phyloP scores from a whole-genome alignment of 2,329 filamentous ascomycete species.

The Metarhizium guizhouense region DNA sequence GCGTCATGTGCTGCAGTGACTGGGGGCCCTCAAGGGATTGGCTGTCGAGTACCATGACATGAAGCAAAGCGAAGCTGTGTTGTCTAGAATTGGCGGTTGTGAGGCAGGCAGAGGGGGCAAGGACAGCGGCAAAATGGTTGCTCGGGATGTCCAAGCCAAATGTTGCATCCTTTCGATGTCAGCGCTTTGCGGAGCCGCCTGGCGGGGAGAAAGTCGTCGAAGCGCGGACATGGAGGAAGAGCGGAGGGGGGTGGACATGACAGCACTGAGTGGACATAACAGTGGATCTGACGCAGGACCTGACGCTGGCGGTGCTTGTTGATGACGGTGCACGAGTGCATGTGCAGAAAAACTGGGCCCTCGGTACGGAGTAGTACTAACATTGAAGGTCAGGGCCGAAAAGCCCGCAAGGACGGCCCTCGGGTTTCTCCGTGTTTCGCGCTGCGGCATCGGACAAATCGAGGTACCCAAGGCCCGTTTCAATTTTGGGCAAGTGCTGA shows the following conservation, averaged over 20 bases:
- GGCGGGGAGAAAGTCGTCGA: too few relatives aligned
- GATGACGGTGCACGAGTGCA: too few relatives aligned
- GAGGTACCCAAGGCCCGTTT: conserved; percentile 15
- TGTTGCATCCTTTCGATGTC: neutral
- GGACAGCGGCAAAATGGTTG: too few relatives aligned
- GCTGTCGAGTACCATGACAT: neutral
- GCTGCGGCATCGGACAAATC: neutral
- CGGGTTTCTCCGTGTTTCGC: neutral
- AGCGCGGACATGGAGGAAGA: neutral
- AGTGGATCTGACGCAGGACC: too few relatives aligned
- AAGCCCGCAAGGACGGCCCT: too few relatives aligned
- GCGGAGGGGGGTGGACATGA: neutral
- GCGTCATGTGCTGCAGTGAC: conserved; percentile 2
- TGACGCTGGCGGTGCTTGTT: too few relatives aligned
- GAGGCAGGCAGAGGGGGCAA: too few relatives aligned
- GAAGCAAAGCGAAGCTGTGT: neutral
- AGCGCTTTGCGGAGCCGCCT: neutral
- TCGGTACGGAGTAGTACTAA: too few relatives aligned
- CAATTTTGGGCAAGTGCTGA: too few relatives aligned
- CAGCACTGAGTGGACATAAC: neutral
- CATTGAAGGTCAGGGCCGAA: too few relatives aligned
- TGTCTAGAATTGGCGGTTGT: neutral
- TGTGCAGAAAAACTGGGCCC: too few relatives aligned
- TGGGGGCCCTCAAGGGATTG: neutral
- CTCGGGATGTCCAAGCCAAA: too few relatives aligned